Evolutionary conservation across 1,284 basidiomycete species (phyloP), one percentile per base, ranked within the genome.

Genomic region (Apiotrichum domesticum): DNA sequence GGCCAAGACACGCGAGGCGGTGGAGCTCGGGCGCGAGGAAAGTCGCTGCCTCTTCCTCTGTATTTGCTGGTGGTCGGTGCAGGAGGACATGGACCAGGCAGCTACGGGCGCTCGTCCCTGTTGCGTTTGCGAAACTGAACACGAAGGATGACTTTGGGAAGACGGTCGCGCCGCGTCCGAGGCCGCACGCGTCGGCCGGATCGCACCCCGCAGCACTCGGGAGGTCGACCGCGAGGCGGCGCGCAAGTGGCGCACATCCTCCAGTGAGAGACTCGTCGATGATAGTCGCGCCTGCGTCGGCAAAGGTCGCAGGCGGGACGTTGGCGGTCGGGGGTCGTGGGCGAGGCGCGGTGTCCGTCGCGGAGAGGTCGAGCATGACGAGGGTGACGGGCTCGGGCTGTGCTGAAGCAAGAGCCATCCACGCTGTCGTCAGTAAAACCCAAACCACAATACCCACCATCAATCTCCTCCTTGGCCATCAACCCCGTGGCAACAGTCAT

Each of bases 211-310:
- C 41, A 49, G 33, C 33, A 46, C 37, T 21, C 35, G 45, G 45
- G 11, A 39, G 54, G 29, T 46, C 46, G 6, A 67, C 52, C 0
- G 65, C 57, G 6, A 64, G 11, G 13, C 66, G 66, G 13, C 61
- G 53, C 3, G 58, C 15, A 2, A 67, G 56, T 3, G 56, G 37
- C 29, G 55, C 51, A 4, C 52, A 35, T 1, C 52, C 49, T 9
- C 46, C 66, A 0, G 57, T 41, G 10, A 72, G 61, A 3, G 67
- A 63, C 40, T 71, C 63, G 63, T 73, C 69, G 15, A 71, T 58
- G 15, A 74, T 62, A 4, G 56, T 46, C 3, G 71, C 64, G 1
- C 54, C 43, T 1, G 67, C 63, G 56, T 74, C 71, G 29, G 52
- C 56, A 13, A 63, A 58, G 0, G 63, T 62, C 14, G 63, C 43